Conservation (phyloP, 305 asterid species). For the Fraxinus angustifolia region DNA sequence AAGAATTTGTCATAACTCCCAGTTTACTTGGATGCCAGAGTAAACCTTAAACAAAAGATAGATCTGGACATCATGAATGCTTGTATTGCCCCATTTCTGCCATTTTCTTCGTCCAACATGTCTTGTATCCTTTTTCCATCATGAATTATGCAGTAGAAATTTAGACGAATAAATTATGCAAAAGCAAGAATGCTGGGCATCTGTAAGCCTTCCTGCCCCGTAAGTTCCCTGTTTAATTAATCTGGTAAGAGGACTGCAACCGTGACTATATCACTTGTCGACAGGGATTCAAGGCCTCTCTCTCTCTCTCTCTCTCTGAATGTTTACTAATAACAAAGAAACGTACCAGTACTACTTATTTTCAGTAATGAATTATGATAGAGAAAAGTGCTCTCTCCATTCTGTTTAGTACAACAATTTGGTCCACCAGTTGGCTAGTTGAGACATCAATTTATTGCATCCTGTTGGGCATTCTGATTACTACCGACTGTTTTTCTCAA, state of each 20-base stretch:
- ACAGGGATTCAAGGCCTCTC: neutral
- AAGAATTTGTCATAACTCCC: neutral
- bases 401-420: neutral
- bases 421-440: neutral
- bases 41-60: neutral
- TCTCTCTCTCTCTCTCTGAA: neutral
- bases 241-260: neutral
- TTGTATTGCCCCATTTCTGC: neutral
- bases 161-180: neutral
- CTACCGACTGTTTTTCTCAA: neutral
- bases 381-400: neutral
- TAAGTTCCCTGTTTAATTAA: neutral
- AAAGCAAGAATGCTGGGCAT: neutral
- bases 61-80: neutral
- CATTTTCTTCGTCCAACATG: neutral
- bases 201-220: neutral
- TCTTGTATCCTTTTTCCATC: neutral
- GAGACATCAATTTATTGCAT: neutral
- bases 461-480: neutral
- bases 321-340: neutral
- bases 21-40: neutral
- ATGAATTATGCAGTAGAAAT: neutral
- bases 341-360: neutral
- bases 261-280: neutral
- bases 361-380: neutral